Percentiles rank a stretch among this genome's conserved stretches.
These are phyloP conservation scores for Candida nanaspora DNA, from an alignment of 805 yeast genomes.

Conservation along the genomic window DNA sequence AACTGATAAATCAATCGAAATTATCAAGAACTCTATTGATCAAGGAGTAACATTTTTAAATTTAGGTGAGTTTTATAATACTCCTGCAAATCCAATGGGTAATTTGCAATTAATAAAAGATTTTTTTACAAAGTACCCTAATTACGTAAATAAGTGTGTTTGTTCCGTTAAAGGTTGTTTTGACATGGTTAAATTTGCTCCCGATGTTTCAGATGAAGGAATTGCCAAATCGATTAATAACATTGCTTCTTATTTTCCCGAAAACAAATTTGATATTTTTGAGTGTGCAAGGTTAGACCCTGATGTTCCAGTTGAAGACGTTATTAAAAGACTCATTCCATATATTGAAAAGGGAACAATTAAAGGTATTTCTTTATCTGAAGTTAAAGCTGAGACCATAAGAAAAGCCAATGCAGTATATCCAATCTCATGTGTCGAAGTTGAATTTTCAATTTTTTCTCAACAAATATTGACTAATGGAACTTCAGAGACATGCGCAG, in stretches of 20 bases:
- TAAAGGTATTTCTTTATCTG: slow-evolving; percentile 69
- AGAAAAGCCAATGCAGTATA: slow-evolving; percentile 46
- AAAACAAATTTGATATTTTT: slow-evolving; percentile 44
- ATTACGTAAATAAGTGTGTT: slow-evolving; percentile 44
- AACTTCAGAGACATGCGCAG: slow-evolving; percentile 49
- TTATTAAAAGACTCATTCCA: slow-evolving; percentile 48
- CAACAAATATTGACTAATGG: slow-evolving; percentile 59
- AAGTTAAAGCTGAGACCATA: slow-evolving; percentile 58
- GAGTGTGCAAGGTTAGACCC: slow-evolving; percentile 69
- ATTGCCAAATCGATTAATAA: slow-evolving; percentile 42
- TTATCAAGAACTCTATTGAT: slow-evolving; percentile 45
- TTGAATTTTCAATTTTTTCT: slow-evolving; percentile 70
- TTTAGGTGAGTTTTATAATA: slow-evolving; percentile 76
- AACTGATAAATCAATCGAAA: slow-evolving; percentile 42
- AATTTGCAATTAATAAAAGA: slow-evolving; percentile 52
- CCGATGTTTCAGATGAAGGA: slow-evolving; percentile 45
- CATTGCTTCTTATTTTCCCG: slow-evolving; percentile 31
- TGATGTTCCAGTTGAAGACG: slow-evolving; percentile 48
- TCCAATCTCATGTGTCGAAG: slow-evolving; percentile 64
- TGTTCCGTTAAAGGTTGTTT: slow-evolving; percentile 66
- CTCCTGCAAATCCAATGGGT: slow-evolving; percentile 24
- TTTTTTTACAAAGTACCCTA: slow-evolving; percentile 52
- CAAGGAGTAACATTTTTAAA: slow-evolving; percentile 50
- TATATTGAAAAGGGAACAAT: slow-evolving; percentile 59
- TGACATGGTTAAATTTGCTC: slow-evolving; percentile 27